Base-by-base conservation (phyloP, 1,284 basidiomycete genomes). In the Ceratobasidium sp. region DNA sequence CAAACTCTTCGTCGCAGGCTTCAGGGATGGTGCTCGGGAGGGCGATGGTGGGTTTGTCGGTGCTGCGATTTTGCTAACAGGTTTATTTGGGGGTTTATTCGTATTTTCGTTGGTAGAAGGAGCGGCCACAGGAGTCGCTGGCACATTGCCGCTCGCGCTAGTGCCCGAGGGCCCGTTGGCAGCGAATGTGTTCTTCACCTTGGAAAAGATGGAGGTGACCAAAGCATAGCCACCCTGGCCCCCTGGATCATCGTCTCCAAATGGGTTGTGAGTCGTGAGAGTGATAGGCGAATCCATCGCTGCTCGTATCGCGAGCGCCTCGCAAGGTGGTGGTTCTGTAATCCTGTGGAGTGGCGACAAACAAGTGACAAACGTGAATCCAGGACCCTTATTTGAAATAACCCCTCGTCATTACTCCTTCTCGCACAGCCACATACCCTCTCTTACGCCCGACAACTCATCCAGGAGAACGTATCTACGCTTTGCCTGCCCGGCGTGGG, bases 241-340 rank as follows among this genome's bases (percentile, higher is more conserved):
- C 75, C 89, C 84, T 77, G 91, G 90, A 75, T 92, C 90, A 76
- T 92, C 90, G 75, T 91, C 89, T 13, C 87, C 86, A 80, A 92
- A 92, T 13, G 90, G 90, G 75, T 92, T 92, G 80, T 50, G 49
- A 14, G 60, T 53, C 1, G 60, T 64, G 13, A 64, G 60, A 9
- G 33, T 64, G 11, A 64, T 25, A 19, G 60, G 60, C 49, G 60
- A 64, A n/a, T 50, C 47, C 47, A 50, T 50, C n/a, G 47, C 25
- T 13, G 42, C 42, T n/a, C 42, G 42, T 21, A 21, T 46, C 23
- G 9, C 19, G 47, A 50, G 11, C 21, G 21, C 23, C 23, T 21
- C 23, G 9, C 9, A 21, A 27, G 47, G 47, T 50, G 47, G 47
- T 50, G 21, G 47, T 25, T 6, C 47, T 50, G 2, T 2, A 21